Evolutionary conservation across 441 rosid species (phyloP), one percentile per base, ranked within the genome.

Genomic region (Rhodomyrtus psidioides): DNA sequence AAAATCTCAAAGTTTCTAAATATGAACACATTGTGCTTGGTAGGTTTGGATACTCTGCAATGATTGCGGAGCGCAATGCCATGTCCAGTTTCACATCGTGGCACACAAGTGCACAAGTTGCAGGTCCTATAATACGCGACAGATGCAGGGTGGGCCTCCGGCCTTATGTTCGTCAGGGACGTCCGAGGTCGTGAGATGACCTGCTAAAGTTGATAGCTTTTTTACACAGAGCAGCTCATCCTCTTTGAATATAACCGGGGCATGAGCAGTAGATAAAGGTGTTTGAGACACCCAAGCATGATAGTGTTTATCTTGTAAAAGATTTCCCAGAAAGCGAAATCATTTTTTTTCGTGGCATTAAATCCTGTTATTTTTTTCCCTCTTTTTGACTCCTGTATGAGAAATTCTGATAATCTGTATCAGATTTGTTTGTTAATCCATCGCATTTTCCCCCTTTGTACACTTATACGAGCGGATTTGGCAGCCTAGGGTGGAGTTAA

Each of bases 11-110:
- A 65, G n/a, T 65, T 34, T 65, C 49, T 65, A 65, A 59, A 76
- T 55, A 12, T 28, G 28, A 30, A 12, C 17, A 51, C 28, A 19
- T 62, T 59, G 55, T 76, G 46, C 75, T 54, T 55, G 56, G 59
- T 84, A 96, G 97, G 95, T 96, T n/a, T 97, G 96, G 99, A 95
- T 97, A 85, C 98, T 97, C 6, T 97, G 98, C 93, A 96, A 96
- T 53, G 99, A 96, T 65, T 96, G 98, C 13, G 93, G 95, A 28
- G 88, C 91, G 58, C 93, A 90, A 59, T 91, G 94, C 2, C 89
- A 90, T 16, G 95, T 93, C 19, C 91, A 89, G 84, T 95, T 94
- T 89, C 98, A 96, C 85, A 57, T 95, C 10, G 85, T 95, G 6
- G 99, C 96, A 5, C 95, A 92, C 83, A 96, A 96, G 88, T 96